Base-by-base conservation (phyloP, 208 protist genomes). In the Leishmania turanica region DNA sequence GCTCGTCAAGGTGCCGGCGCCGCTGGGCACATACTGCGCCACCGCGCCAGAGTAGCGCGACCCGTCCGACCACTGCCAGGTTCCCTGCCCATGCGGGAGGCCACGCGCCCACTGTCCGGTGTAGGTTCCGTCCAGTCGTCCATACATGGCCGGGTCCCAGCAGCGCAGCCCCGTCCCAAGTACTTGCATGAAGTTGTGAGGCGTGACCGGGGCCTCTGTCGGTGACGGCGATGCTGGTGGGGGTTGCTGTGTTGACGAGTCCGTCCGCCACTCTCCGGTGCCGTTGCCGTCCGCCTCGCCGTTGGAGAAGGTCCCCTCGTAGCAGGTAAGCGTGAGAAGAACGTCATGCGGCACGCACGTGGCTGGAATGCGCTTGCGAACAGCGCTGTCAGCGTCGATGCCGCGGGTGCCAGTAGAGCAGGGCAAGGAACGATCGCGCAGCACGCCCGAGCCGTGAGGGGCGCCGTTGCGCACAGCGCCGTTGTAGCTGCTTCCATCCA, bases 221-320 rank as follows among this genome's bases (percentile, higher is more conserved):
- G 51, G 72, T 8, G 21, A 15, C 49, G 70, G 40, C 51, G 58
- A 31, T 37, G 68, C 13, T 5, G 75, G 19, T 0, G 34, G 0
- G 24, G 65, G 17, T 1, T 27, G 19, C 17, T n/a, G 58, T n/a
- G 51, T n/a, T 21, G 78, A 65, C 53, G 42, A 40, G 37, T 76
- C 15, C 53, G 85, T 42, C 51, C 83, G 91, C 78, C 95, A 85
- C 45, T 81, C 89, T 8, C 88, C 95, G 1, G 70, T 86, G 51
- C 93, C 95, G 11, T 60, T 66, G 31, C 93, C 95, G 37, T 97
- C 91, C 4, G 91, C 84, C 68, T 90, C 87, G 34, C 92, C 94
- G 51, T 79, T 80, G n/a, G 80, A 77, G 75, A 97, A 97, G 9
- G 87, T 83, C 21, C 96, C 96, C 6, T 94, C 86, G 82, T 98